Evolutionary conservation across 768 basidiomycete species (phyloP).

Genomic region (Gloeophyllum trabeum): DNA sequence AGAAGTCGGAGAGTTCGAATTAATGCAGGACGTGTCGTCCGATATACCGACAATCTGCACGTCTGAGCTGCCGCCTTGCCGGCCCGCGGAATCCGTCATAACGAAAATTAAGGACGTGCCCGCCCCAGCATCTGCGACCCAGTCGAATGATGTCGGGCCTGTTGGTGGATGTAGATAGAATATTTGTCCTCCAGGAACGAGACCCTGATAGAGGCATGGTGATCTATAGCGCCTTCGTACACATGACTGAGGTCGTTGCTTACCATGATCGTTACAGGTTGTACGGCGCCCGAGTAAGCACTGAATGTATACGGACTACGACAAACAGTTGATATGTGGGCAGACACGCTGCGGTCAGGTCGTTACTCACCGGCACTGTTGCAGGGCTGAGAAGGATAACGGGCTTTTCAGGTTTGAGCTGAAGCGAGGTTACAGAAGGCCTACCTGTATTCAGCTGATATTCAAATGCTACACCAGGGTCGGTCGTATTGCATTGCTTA

Average conservation of each 20-base stretch:
- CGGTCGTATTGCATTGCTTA: constrained; percentile 35
- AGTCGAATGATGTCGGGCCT: constrained; percentile 30
- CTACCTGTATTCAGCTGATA: constrained; percentile 1
- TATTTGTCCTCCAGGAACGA: constrained; percentile 51
- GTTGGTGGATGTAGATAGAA: constrained; percentile 31
- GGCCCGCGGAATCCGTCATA: constrained; percentile 37
- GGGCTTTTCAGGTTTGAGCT: constrained; percentile 35
- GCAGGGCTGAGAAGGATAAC: constrained; percentile 34
- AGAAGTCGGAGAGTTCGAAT: constrained; percentile 39
- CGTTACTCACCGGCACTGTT: constrained; percentile 47
- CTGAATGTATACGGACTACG: constrained; percentile 7
- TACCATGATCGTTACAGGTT: constrained; percentile 47
- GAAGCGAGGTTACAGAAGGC: constrained; percentile 11
- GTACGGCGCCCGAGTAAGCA: constrained; percentile 29
- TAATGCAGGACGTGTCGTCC: constrained; percentile 39
- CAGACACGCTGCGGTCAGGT: constrained; percentile 3
- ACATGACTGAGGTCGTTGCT: too few relatives aligned
- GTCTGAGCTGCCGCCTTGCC: constrained; percentile 51
- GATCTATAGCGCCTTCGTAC: too few relatives aligned
- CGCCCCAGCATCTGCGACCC: constrained; percentile 44
- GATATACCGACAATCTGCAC: constrained; percentile 34
- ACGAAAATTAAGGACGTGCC: constrained; percentile 49
- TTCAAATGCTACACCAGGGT: constrained; percentile 21
- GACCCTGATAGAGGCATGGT: constrained; percentile 27
- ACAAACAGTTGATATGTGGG: constrained; percentile 3